These are phyloP conservation scores for Podospora bellae-mahoneyi DNA, from an alignment of 495 filamentous ascomycete genomes.

Conservation along the genomic window DNA sequence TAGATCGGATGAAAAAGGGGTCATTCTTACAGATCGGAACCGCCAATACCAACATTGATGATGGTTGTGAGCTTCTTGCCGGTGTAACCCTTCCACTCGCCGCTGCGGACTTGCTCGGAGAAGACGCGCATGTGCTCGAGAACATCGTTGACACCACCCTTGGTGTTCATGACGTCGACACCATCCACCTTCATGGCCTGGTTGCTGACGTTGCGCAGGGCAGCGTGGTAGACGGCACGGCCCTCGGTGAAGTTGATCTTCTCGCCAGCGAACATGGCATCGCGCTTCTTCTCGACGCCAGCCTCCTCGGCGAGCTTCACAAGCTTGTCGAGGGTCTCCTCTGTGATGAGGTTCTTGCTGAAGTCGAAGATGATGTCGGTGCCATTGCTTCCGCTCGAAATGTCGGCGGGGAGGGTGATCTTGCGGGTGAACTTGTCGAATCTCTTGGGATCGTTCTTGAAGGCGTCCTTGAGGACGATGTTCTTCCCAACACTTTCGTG, in stretches of 20 bases:
- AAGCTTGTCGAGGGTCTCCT: constrained; percentile 82
- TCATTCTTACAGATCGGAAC: constrained; percentile 83
- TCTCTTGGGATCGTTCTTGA: constrained; percentile 80
- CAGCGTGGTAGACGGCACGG: constrained; percentile 92
- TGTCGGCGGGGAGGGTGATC: constrained; percentile 75
- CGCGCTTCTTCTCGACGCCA: constrained; percentile 83
- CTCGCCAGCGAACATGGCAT: constrained; percentile 94
- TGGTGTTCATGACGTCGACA: constrained; percentile 80
- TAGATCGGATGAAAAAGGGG: background rate
- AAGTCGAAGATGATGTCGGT: constrained; percentile 93
- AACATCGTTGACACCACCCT: constrained; percentile 74
- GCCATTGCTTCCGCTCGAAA: constrained; percentile 43
- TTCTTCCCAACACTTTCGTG: constrained; percentile 76
- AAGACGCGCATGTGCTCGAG: constrained; percentile 97
- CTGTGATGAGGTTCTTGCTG: constrained; percentile 96
- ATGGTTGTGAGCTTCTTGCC: constrained; percentile 96
- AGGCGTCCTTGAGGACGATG: constrained; percentile 90
- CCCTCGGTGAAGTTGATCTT: constrained; percentile 99
- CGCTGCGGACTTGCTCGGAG: constrained; percentile 87
- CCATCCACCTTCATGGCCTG: constrained; percentile 90
- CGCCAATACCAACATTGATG: constrained; percentile 96
- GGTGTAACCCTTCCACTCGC: constrained; percentile 97
- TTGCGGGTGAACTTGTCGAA: constrained; percentile 86
- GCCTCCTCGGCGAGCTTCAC: constrained; percentile 89
- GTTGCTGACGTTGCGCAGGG: constrained; percentile 82